These are phyloP conservation scores for Hemisphaericaspora nanyangensis DNA, from an alignment of 805 yeast genomes.

Conservation along the genomic window DNA sequence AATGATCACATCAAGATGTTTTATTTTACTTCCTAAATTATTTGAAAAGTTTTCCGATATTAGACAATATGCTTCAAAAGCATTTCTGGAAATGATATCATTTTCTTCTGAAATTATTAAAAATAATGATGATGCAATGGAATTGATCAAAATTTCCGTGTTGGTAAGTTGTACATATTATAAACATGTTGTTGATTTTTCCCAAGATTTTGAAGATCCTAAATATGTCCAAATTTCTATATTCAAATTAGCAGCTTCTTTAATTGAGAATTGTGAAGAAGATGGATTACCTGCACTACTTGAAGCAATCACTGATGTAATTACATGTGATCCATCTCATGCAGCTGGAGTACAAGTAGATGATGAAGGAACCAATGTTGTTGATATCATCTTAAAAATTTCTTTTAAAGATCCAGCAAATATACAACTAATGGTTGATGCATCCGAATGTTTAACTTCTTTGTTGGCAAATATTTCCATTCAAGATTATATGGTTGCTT, in stretches of 20 bases:
- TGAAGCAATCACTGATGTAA: slow-evolving; percentile 61
- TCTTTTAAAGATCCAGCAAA: slow-evolving; percentile 75
- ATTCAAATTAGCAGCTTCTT: slow-evolving; percentile 36
- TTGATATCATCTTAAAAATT: slow-evolving; percentile 57
- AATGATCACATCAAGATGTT: slow-evolving; percentile 45
- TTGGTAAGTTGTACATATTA: slow-evolving; percentile 55
- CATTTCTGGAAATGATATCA: slow-evolving; percentile 22
- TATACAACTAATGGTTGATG: slow-evolving; percentile 60
- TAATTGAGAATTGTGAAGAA: slow-evolving; percentile 65
- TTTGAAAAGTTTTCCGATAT: slow-evolving; percentile 44
- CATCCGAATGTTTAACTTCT: slow-evolving; percentile 64
- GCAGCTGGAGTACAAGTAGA: slow-evolving; percentile 19
- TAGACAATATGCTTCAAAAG: slow-evolving; percentile 23
- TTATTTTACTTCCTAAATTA: slow-evolving; percentile 53
- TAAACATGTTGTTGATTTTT: slow-evolving; percentile 24
- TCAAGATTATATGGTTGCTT: slow-evolving; percentile 42
- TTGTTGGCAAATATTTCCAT: slow-evolving; percentile 48
- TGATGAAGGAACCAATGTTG: slow-evolving; percentile 27
- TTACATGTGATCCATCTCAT: slow-evolving; percentile 31
- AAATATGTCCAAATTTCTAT: slow-evolving; percentile 28
- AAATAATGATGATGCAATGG: slow-evolving; percentile 7
- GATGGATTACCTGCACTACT: slow-evolving; percentile 74
- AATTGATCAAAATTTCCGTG: slow-evolving; percentile 26
- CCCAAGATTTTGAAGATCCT: slow-evolving; percentile 6
- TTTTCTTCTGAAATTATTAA: slow-evolving; percentile 15